Evolutionary conservation across 768 basidiomycete species (phyloP).

Genomic region (Boletus subparvulus): DNA sequence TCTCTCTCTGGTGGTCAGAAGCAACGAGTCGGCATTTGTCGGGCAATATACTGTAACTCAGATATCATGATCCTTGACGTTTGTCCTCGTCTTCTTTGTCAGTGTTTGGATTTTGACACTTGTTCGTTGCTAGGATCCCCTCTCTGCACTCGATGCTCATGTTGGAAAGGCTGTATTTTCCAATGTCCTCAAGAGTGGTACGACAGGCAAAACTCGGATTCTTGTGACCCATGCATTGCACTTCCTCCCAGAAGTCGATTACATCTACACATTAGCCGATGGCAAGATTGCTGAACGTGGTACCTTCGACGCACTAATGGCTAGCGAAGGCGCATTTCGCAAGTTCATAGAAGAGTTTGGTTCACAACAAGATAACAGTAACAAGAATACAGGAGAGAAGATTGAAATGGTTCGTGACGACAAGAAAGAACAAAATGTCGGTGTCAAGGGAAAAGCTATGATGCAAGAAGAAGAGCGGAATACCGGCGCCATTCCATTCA

Average conservation of each 20-base stretch:
- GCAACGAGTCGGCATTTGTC: slow-evolving; percentile 82
- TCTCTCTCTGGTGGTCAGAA: slow-evolving; percentile 82
- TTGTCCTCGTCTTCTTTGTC: slow-evolving; percentile 7
- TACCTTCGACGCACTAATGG: slow-evolving; percentile 71
- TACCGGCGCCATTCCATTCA: slow-evolving; percentile 51
- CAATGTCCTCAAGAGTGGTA: slow-evolving; percentile 68
- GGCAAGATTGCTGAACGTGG: slow-evolving; percentile 81
- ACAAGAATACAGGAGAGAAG: slow-evolving; percentile 40
- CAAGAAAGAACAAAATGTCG: slow-evolving; percentile 35
- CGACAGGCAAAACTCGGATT: slow-evolving; percentile 72
- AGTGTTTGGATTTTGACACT: background rate
- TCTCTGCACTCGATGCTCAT: slow-evolving; percentile 91
- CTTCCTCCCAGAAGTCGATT: slow-evolving; percentile 85
- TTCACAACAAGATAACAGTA: slow-evolving; percentile 48
- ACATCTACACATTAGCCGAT: slow-evolving; percentile 75
- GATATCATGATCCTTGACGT: slow-evolving; percentile 85
- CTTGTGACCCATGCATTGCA: slow-evolving; percentile 92
- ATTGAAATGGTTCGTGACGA: slow-evolving; percentile 30
- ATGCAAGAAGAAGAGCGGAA: slow-evolving; percentile 88
- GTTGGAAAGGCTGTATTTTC: slow-evolving; percentile 87
- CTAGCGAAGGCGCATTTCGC: slow-evolving; percentile 63
- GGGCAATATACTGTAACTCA: slow-evolving; percentile 82
- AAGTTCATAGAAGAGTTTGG: slow-evolving; percentile 78
- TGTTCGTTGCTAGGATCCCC: slow-evolving; percentile 54
- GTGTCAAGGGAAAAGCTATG: slow-evolving; percentile 47